phyloP scores from a whole-genome alignment of 2,329 filamentous ascomycete genomes.

The Hypoxylon sp. region DNA sequence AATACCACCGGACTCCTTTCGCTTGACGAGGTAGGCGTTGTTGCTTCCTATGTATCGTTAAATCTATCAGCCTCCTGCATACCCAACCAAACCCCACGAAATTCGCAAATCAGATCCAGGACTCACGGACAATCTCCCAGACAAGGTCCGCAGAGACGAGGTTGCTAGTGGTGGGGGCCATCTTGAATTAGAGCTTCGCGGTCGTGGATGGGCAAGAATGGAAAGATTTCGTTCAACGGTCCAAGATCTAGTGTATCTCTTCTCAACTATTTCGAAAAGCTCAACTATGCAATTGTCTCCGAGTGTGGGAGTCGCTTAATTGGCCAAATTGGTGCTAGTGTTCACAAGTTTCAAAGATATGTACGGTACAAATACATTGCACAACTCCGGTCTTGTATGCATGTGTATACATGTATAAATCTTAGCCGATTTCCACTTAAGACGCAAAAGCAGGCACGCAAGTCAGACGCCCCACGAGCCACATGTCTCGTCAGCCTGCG shows the following conservation, averaged over 20 bases:
- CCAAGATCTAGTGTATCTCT: constrained; percentile 32
- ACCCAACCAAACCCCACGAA: neutral
- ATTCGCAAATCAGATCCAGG: constrained; percentile 19
- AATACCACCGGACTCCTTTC: constrained; percentile 81
- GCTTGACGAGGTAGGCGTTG: constrained; percentile 95
- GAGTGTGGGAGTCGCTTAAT: constrained; percentile 55
- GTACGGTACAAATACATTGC: neutral
- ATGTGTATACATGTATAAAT: constrained; percentile 1
- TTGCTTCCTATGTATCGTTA: constrained; percentile 74
- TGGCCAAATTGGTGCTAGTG: constrained; percentile 50
- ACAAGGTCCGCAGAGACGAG: constrained; percentile 92
- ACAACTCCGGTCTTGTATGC: neutral
- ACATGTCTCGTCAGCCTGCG: constrained; percentile 18
- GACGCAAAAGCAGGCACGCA: constrained; percentile 26
- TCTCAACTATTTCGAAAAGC: constrained; percentile 49
- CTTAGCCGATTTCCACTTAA: constrained; percentile 25
- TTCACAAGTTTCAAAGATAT: no score
- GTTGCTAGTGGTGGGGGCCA: constrained; percentile 68
- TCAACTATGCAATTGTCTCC: constrained; percentile 31
- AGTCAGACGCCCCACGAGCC: constrained; percentile 21
- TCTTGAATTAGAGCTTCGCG: constrained; percentile 62
- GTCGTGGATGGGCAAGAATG: constrained; percentile 29
- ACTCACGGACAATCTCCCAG: constrained; percentile 97
- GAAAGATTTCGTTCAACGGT: constrained; percentile 28
- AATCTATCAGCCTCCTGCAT: constrained; percentile 43